Evolutionary conservation across 768 basidiomycete species (phyloP), one percentile per base, ranked within the genome.

Genomic region (Lactarius psammicola): DNA sequence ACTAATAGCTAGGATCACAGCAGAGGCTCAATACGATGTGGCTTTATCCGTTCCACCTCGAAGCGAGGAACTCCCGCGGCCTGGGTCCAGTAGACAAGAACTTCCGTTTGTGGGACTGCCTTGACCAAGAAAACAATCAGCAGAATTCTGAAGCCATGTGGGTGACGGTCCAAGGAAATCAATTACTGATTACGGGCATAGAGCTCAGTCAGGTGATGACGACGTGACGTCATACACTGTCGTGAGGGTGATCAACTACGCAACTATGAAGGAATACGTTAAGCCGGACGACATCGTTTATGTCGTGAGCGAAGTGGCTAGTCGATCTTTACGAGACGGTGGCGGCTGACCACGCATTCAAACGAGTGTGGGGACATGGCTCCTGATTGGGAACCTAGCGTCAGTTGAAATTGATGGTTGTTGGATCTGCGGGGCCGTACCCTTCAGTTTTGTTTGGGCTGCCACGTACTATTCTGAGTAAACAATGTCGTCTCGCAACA

Each of bases 361-460:
- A 64, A 54, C 42, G 53, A 38, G 59, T 61, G 60, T 66, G 59
- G 59, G 64, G 64, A 61, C 20, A 26, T 49, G 46, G 46, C 15
- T 31, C 55, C 65, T 31, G 55, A 62, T 66, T 66, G 34, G 65
- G 55, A 33, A 57, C 46, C 34, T 38, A 28, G 55, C 55, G 64
- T 40, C 60, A 56, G 56, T 61, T 61, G 59, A 60, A 36, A 56
- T 42, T n/a, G 26, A 54, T 36, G 23, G 42, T 59, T 23, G 42
- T 59, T 33, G 57, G 23, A 58, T 59, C 56, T 49, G 56, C 33
- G n/a, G n/a, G 13, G 34, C 15, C 42, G 9, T 53, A n/a, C 20
- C 11, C 49, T 51, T 0, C 49, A 10, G 46, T 44, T 18, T 33
- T 31, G 40, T 38, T n/a, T n/a, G 5, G 11, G 28, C 60, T 30